phyloP scores from a whole-genome alignment of 225 moss, liverwort and hornwort genomes.

The Climacium dendroides region DNA sequence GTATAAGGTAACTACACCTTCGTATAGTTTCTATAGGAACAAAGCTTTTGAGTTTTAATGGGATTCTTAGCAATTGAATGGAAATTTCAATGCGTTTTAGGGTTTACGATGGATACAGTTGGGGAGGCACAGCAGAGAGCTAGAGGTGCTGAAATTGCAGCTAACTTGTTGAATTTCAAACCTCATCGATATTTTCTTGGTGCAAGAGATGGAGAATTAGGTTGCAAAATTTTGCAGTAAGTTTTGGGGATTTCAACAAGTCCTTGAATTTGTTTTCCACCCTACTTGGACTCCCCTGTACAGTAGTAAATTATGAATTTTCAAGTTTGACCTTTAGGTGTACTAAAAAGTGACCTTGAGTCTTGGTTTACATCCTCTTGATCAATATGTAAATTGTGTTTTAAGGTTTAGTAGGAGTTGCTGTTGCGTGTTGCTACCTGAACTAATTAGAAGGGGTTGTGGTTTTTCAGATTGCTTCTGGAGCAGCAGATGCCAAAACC shows the following conservation, averaged over 20 bases:
- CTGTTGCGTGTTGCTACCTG: not conserved
- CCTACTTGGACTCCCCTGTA: no score
- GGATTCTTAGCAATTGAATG: not conserved
- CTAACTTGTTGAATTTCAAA: not conserved
- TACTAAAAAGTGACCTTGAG: not conserved
- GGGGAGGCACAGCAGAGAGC: not conserved
- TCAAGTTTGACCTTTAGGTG: not conserved
- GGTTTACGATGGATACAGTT: not conserved
- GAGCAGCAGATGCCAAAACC: constrained; percentile 44
- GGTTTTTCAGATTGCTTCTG: constrained; percentile 52
- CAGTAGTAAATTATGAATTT: not conserved
- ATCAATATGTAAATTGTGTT: not conserved
- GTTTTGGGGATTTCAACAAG: not conserved
- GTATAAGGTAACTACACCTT: no score
- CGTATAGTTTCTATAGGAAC: no score
- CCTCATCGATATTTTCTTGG: not conserved
- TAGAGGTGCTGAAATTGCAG: not conserved
- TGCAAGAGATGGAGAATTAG: not conserved
- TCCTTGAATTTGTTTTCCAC: not conserved
- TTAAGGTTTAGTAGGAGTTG: not conserved
- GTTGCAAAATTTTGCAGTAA: not conserved
- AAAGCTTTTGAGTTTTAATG: not conserved
- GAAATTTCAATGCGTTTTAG: not conserved
- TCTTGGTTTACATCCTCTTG: not conserved
- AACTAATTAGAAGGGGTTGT: not conserved